These are phyloP conservation scores for Cryoendolithus antarcticus DNA, from an alignment of 2,329 filamentous ascomycete genomes.

Conservation along the genomic window DNA sequence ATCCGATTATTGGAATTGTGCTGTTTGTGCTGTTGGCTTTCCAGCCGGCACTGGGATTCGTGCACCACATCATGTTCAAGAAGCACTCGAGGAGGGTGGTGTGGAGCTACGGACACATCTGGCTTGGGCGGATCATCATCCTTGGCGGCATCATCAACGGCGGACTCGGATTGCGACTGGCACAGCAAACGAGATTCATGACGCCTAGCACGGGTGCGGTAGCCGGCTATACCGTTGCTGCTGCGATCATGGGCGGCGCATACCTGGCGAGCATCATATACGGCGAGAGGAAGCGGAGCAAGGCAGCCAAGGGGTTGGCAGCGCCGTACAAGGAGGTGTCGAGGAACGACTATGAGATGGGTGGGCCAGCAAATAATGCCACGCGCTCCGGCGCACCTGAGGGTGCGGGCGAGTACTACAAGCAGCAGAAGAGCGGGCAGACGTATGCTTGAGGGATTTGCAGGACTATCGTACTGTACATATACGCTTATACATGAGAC, in stretches of 20 bases:
- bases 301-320: no score
- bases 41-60: slow-evolving; percentile 39
- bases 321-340: no score
- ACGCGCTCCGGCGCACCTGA: no score
- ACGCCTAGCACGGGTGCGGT: slow-evolving; percentile 21
- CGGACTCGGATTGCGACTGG: slow-evolving; percentile 40
- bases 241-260: slow-evolving; percentile 34
- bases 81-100: slow-evolving; percentile 33
- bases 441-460: no score
- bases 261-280: slow-evolving; percentile 24
- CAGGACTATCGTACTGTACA: no score
- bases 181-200: slow-evolving; percentile 25
- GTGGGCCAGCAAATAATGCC: no score
- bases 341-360: no score
- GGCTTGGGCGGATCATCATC: slow-evolving; percentile 41
- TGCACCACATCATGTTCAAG: slow-evolving; percentile 42
- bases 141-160: slow-evolving; percentile 45
- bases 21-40: slow-evolving; percentile 41
- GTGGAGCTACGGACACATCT: slow-evolving; percentile 41
- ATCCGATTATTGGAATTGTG: slow-evolving; percentile 43
- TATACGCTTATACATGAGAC: no score
- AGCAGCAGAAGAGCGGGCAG: no score
- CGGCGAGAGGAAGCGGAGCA: slow-evolving; percentile 6
- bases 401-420: no score
- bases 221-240: slow-evolving; percentile 40